phyloP scores from a whole-genome alignment of 2,329 filamentous ascomycete genomes.

The Xenosphaeropsis pyriputrescens region DNA sequence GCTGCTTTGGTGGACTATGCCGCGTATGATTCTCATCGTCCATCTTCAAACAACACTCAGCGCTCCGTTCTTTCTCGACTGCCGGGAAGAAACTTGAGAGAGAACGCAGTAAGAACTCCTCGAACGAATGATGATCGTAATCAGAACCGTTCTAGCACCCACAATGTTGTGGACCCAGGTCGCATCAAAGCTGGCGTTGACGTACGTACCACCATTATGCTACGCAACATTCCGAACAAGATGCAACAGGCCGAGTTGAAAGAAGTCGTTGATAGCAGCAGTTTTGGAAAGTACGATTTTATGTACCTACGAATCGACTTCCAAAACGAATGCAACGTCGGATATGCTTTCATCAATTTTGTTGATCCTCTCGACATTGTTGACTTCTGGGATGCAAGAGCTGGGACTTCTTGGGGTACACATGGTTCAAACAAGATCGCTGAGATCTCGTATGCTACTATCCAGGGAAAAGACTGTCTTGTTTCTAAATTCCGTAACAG shows the following conservation, averaged over 20 bases:
- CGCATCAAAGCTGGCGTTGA: constrained; percentile 52
- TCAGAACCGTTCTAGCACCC: constrained; percentile 32
- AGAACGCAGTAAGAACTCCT: too few relatives aligned
- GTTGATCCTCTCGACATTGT: constrained; percentile 28
- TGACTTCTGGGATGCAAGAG: constrained; percentile 32
- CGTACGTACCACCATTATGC: constrained; percentile 76
- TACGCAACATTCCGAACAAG: constrained; percentile 89
- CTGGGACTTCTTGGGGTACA: constrained; percentile 27
- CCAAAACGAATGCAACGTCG: constrained; percentile 76
- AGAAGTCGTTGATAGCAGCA: constrained; percentile 62
- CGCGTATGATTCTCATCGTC: too few relatives aligned
- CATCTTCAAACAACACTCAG: too few relatives aligned
- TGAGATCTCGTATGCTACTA: constrained; percentile 92
- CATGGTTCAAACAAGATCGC: constrained; percentile 50
- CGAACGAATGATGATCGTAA: constrained; percentile 10
- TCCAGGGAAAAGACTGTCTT: constrained; percentile 82
- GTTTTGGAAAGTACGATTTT: constrained; percentile 79
- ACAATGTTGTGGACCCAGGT: constrained; percentile 46
- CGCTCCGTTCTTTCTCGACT: too few relatives aligned
- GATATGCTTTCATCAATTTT: constrained; percentile 97
- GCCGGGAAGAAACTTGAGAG: too few relatives aligned
- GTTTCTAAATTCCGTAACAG: constrained; percentile 95
- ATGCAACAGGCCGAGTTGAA: constrained; percentile 68
- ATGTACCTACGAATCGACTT: constrained; percentile 90
- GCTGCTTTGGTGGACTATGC: too few relatives aligned